Base-by-base conservation (phyloP, 345 rosid species). In the Noccaea bulbosa region DNA sequence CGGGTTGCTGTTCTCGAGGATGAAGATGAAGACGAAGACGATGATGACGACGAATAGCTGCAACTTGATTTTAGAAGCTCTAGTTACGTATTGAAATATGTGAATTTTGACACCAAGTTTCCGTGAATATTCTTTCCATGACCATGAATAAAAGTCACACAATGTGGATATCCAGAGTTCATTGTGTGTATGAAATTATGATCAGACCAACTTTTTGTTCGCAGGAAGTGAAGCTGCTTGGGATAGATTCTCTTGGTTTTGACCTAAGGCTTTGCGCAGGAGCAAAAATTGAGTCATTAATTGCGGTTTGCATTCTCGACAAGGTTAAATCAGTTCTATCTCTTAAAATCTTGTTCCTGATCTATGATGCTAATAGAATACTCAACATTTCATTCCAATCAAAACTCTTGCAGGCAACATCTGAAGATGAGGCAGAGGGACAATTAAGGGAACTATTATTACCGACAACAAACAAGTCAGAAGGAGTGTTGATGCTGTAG, bases 221-320 rank as follows among this genome's bases (percentile, higher is more conserved):
- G 64, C 80, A 93, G 98, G 98, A 93, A 78, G 94, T 82, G 61
- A 81, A 77, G 59, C 57, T 91, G 54, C 83, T 79, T 47, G 80
- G 79, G 38, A 62, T 93, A 39, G 98, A 93, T 80, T 86, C 96
- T 35, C 81, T 89, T 15, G 98, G 98, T 33, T 91, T 93, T 65
- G 88, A 84, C 78, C 67, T 85, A 70, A 86, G 97, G 78, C 86
- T 85, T 71, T 94, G 99, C 55, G 85, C 89, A 60, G 99, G 90
- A 78, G 83, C 91, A 4, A 88, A 89, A 74, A 79, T 94, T 58
- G 88, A 89, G 61, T 86, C 97, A 14, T 70, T n/a, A n/a, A n/a
- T n/a, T 93, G 78, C 87, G 98, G 62, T 86, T 87, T 77, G 71
- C 87, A 66, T 93, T 93, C 73, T 77, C 65, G 43, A 53, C 84